phyloP scores from a whole-genome alignment of 2,329 filamentous ascomycete genomes.

The Xylogone sp. region DNA sequence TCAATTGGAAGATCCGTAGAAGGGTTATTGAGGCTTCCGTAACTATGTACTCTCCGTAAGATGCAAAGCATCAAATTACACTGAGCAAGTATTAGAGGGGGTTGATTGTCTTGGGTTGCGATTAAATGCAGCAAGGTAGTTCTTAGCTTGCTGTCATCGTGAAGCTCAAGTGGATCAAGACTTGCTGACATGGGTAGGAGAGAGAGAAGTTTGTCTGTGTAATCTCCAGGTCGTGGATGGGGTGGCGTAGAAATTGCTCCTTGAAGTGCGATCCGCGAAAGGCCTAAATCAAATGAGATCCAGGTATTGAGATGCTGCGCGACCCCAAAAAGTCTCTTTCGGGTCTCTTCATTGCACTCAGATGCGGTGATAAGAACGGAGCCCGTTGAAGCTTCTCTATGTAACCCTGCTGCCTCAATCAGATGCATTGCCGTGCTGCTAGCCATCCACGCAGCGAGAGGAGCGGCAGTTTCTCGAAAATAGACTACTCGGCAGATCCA shows the following conservation, averaged over 20 bases:
- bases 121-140: neutral
- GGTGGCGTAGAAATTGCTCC: neutral
- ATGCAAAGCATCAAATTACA: neutral
- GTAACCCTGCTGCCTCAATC: neutral
- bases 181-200: neutral
- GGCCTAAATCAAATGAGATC: neutral
- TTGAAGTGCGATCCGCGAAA: neutral
- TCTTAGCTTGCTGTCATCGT: neutral
- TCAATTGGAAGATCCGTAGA: neutral
- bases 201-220: neutral
- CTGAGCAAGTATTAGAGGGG: neutral
- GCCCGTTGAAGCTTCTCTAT: conserved; percentile 1
- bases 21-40: neutral
- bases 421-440: conserved; percentile 1
- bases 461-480: neutral
- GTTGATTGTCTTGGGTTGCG: neutral
- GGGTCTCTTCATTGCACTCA: neutral
- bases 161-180: neutral
- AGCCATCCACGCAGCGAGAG: neutral
- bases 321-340: neutral
- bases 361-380: neutral
- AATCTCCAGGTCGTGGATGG: neutral
- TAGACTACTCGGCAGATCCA: neutral
- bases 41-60: neutral
- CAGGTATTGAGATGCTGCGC: neutral